These are phyloP conservation scores for Sporisorium sorghi DNA, from an alignment of 1,284 basidiomycete species.

Conservation along the genomic window DNA sequence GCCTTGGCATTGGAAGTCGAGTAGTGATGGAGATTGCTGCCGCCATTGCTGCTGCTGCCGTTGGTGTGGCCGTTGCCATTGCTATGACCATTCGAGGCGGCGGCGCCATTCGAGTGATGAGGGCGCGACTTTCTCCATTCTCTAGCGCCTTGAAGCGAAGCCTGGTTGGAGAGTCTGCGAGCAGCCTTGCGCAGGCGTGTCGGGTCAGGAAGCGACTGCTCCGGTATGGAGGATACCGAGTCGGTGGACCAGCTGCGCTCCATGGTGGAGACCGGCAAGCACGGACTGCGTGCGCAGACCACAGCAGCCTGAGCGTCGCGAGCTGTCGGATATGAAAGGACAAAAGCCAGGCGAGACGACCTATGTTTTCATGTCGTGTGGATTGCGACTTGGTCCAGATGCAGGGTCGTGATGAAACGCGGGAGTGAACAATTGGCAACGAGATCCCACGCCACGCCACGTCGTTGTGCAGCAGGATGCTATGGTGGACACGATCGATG, in stretches of 20 bases:
- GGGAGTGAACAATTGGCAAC: neutral
- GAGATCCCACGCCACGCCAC: neutral
- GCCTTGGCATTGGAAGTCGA: constrained; percentile 26
- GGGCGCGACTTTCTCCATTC: constrained; percentile 46
- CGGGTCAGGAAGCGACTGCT: constrained; percentile 38
- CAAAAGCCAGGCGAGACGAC: neutral
- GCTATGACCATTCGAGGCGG: constrained; percentile 1
- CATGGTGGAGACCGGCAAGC: constrained; percentile 14
- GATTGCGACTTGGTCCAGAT: neutral
- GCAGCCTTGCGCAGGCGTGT: constrained; percentile 40
- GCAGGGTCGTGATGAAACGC: neutral
- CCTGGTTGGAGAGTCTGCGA: constrained; percentile 49
- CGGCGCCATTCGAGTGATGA: constrained; percentile 13
- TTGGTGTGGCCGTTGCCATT: neutral
- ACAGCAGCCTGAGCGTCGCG: neutral
- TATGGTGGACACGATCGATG: neutral
- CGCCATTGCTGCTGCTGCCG: constrained; percentile 6
- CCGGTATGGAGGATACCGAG: constrained; percentile 39
- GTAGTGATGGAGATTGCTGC: neutral
- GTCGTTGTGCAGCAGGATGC: neutral
- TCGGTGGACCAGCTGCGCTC: constrained; percentile 54
- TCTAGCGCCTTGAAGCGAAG: constrained; percentile 27
- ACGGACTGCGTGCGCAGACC: neutral
- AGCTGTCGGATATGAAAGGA: constrained; percentile 8
- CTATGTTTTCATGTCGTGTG: constrained; percentile 6